Conservation (phyloP, 2,329 filamentous ascomycete genomes). For the Arthrobotrys conoides region DNA sequence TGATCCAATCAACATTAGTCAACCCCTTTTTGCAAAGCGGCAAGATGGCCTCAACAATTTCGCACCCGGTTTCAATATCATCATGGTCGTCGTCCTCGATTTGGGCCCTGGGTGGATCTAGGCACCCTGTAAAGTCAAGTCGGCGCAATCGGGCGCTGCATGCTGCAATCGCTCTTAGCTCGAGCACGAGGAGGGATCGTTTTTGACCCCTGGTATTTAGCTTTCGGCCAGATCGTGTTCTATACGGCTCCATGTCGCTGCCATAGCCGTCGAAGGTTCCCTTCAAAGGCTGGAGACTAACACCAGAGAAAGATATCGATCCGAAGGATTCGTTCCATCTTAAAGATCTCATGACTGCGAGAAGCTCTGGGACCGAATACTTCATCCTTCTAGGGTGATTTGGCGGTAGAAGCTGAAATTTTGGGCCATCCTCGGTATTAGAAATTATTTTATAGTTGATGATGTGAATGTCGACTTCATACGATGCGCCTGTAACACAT, state of each 20-base stretch:
- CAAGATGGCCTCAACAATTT: constrained; percentile 78
- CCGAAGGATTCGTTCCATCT: constrained; percentile 80
- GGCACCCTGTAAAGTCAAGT: constrained; percentile 76
- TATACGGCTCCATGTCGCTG: constrained; percentile 74
- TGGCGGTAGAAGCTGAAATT: constrained; percentile 76
- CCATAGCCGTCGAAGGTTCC: constrained; percentile 74
- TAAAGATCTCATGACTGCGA: constrained; percentile 78
- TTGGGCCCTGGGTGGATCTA: constrained; percentile 70
- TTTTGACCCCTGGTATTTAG: constrained; percentile 68
- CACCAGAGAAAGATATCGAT: constrained; percentile 77
- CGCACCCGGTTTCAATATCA: constrained; percentile 75
- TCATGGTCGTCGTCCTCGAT: constrained; percentile 68
- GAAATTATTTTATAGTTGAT: constrained; percentile 76
- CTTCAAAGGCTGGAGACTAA: constrained; percentile 77
- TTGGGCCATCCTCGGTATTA: constrained; percentile 76
- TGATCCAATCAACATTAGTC: constrained; percentile 80
- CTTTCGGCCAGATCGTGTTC: constrained; percentile 73
- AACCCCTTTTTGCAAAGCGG: constrained; percentile 77
- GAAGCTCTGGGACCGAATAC: constrained; percentile 76
- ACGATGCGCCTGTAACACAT: constrained; percentile 70
- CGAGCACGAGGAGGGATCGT: constrained; percentile 75
- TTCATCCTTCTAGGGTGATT: constrained; percentile 70
- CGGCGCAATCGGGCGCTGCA: constrained; percentile 76
- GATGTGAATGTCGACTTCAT: constrained; percentile 77
- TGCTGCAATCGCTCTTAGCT: constrained; percentile 77